Base-by-base conservation (phyloP, 768 basidiomycete species). In the Tylopilus sp. region DNA sequence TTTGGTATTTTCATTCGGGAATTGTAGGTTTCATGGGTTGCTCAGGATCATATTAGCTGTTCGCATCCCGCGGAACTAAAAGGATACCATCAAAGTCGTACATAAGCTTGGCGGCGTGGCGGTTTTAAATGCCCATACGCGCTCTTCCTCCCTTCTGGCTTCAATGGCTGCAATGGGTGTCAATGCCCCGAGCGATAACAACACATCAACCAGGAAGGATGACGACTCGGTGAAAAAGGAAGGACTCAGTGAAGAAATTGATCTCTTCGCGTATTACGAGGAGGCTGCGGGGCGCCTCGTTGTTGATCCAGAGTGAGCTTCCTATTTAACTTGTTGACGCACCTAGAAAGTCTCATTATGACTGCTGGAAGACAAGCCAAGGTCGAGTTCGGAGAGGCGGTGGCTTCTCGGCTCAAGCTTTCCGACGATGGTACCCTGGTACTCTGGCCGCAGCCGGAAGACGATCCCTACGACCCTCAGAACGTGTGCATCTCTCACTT, bases 261-360 rank as follows among this genome's bases (percentile, higher is more conserved):
- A 77, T 51, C 53, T 75, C 33, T 46, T 62, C 21, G 48, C 63
- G 0, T 81, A 79, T 51, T 81, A 84, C 43, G 82, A 85, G 54
- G 63, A 72, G 11, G 69, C 72, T 52, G 81, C 80, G 1, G 84
- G 83, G 10, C 73, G 83, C 18, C 67, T 85, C 38, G 79, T 85
- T 45, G 70, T 86, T 12, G 82, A 86, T 63, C 82, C 83, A 12
- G 67, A 72, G 83, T 82, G 51, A 20, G 79, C 73, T 28, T 28
- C 20, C 8, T 10, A 5, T 18, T 4, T 7, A 9, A 22, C 25
- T 1, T 13, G 33, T 8, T 17, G 25, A 25, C n/a, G 17, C 7
- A 11, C 15, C 17, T 13, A 17, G 6, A 15, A 15, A 28, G 3
- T 22, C 22, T 53, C 20, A 41, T 25, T n/a, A n/a, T n/a, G n/a